Percentiles rank a stretch among this genome's conserved stretches.
Conservation (phyloP, 1,284 basidiomycete genomes). For the Peniophora sp. region DNA sequence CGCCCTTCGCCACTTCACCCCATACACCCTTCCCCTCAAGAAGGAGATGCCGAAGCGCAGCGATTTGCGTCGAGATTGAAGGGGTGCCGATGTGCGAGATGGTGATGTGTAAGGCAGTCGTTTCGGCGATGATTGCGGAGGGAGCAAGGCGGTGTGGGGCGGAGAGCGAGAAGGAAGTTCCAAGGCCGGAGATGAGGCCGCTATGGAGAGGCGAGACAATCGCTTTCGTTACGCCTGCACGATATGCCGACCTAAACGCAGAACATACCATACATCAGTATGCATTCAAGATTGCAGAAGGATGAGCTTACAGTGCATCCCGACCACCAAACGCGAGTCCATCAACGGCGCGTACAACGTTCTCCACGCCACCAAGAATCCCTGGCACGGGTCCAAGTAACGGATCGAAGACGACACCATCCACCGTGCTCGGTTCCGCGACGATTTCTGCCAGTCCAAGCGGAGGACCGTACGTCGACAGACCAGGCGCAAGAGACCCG, state of each 20-base stretch:
- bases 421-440: constrained; percentile 56
- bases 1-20: constrained; percentile 43
- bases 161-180: constrained; percentile 43
- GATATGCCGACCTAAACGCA: constrained; percentile 46
- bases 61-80: constrained; percentile 47
- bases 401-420: constrained; percentile 40
- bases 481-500: constrained; percentile 39
- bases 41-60: constrained; percentile 39
- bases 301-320: constrained; percentile 38
- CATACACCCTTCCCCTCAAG: constrained; percentile 43
- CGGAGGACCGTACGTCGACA: constrained; percentile 51
- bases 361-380: constrained; percentile 27
- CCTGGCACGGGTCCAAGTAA: constrained; percentile 20
- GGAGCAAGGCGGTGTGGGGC: constrained; percentile 54
- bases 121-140: constrained; percentile 61
- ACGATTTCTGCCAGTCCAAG: constrained; percentile 57
- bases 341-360: constrained; percentile 40
- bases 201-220: constrained; percentile 58
- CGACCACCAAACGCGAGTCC: constrained; percentile 44
- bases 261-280: constrained; percentile 14
- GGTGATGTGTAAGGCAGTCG: constrained; percentile 66
- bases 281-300: too few species aligned
- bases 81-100: constrained; percentile 34
- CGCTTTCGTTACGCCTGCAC: constrained; percentile 50
- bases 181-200: constrained; percentile 49